Evolutionary conservation across 768 basidiomycete species (phyloP).

Genomic region (Omphalotus guepiniiformis): DNA sequence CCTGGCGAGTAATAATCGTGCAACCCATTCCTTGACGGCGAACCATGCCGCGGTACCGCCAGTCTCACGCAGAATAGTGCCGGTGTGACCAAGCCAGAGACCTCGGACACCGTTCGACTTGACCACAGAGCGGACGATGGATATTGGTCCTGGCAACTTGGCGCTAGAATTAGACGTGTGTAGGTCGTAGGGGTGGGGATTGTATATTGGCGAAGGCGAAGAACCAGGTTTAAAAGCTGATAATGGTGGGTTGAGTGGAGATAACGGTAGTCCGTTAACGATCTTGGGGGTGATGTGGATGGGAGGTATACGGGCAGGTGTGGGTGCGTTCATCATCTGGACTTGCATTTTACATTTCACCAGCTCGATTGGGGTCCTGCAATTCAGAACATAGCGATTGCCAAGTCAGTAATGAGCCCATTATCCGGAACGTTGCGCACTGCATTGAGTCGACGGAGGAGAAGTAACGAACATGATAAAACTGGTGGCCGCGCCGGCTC

Average conservation of each 20-base stretch:
- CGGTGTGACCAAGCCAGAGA: conserved; percentile 84
- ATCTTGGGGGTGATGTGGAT: conserved; percentile 88
- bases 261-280: conserved; percentile 41
- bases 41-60: conserved; percentile 90
- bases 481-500: conserved; percentile 84
- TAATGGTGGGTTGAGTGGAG: conserved; percentile 12
- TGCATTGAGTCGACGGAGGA: too few relatives aligned
- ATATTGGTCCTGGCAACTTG: conserved; percentile 63
- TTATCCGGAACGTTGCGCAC: too few relatives aligned
- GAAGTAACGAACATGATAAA: conserved; percentile 69
- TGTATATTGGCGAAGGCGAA: conserved; percentile 9
- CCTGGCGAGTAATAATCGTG: conserved; percentile 54
- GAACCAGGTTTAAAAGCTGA: conserved; percentile 9
- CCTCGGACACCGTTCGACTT: conserved; percentile 54
- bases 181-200: conserved; percentile 12
- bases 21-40: conserved; percentile 73
- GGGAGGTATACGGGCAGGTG: conserved; percentile 12
- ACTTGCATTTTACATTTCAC: conserved; percentile 95
- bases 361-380: conserved; percentile 87
- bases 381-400: conserved; percentile 96
- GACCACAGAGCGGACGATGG: conserved; percentile 59
- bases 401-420: conserved; percentile 30
- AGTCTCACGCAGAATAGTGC: conserved; percentile 83
- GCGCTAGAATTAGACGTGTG: conserved; percentile 8
- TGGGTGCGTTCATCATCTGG: conserved; percentile 56